Evolutionary conservation across 2,329 filamentous ascomycete genomes (phyloP).

Genomic region (Calonectria naviculata): DNA sequence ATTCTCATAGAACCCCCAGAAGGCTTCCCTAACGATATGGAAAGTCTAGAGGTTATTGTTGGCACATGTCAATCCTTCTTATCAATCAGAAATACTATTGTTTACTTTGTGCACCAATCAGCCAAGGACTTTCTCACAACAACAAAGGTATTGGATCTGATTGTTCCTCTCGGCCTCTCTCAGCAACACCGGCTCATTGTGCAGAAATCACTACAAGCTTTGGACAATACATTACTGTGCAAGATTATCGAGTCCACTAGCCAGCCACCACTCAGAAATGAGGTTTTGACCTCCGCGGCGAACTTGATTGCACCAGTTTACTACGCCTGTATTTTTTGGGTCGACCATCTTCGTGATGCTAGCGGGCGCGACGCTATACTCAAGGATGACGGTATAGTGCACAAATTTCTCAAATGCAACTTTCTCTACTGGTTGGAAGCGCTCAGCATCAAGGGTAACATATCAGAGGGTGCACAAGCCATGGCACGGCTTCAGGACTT

Average conservation of each 20-base stretch:
- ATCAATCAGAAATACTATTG: conserved; percentile 37
- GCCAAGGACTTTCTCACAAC: conserved; percentile 54
- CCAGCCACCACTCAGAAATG: background rate
- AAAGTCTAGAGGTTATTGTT: conserved; percentile 42
- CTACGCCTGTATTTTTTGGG: conserved; percentile 18
- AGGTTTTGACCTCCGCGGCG: background rate
- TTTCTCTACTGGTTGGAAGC: conserved; percentile 19
- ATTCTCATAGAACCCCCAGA: conserved; percentile 26
- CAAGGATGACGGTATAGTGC: background rate
- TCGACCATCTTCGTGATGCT: conserved; percentile 8
- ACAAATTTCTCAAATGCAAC: background rate
- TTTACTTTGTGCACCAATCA: conserved; percentile 56
- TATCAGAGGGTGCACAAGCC: background rate
- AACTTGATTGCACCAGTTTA: background rate
- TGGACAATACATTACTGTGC: conserved; percentile 42
- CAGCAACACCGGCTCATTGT: conserved; percentile 46
- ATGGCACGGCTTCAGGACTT: background rate
- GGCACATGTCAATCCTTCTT: conserved; percentile 52
- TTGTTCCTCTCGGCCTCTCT: conserved; percentile 45
- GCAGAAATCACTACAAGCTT: conserved; percentile 44
- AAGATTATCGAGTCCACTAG: conserved; percentile 45
- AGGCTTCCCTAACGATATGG: background rate
- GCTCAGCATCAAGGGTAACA: background rate
- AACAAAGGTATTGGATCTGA: conserved; percentile 32
- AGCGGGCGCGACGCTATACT: background rate